Percentiles rank a stretch among this genome's conserved stretches.
Conservation (phyloP, 1,139 yeast species). For the Blastobotrys aristatus region DNA sequence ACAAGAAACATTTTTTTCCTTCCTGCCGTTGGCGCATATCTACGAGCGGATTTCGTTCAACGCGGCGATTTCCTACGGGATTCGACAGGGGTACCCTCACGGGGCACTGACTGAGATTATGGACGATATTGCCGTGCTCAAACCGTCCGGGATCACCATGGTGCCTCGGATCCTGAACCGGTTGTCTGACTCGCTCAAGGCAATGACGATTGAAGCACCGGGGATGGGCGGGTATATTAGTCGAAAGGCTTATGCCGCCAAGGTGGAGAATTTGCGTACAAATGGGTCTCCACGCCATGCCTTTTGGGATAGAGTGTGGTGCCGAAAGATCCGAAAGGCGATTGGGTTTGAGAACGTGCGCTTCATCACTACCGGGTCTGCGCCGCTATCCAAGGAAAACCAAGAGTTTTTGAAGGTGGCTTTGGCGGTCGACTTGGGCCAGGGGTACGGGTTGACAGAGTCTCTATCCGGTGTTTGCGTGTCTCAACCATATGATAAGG, state of each 20-base stretch:
- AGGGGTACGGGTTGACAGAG: conserved; percentile 72
- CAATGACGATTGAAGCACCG: conserved; percentile 35
- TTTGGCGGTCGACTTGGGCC: conserved; percentile 30
- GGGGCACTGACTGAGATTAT: conserved; percentile 42
- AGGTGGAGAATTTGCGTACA: conserved; percentile 33
- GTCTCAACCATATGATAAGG: conserved; percentile 22
- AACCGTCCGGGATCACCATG: conserved; percentile 50
- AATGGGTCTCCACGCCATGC: conserved; percentile 37
- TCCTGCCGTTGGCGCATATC: conserved; percentile 69
- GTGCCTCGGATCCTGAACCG: conserved; percentile 67
- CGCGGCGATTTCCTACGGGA: conserved; percentile 28
- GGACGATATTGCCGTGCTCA: conserved; percentile 51
- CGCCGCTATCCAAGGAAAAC: conserved; percentile 34
- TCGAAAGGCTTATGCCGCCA: conserved; percentile 39
- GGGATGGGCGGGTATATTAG: conserved; percentile 36
- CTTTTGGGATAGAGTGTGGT: conserved; percentile 47
- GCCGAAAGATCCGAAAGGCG: conserved; percentile 48
- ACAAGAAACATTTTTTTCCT: conserved; percentile 34
- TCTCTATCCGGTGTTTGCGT: conserved; percentile 45
- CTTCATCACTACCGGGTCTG: conserved; percentile 54
- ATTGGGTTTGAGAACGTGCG: conserved; percentile 53
- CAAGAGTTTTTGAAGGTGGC: conserved; percentile 59
- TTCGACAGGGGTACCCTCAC: conserved; percentile 44
- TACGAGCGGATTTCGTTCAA: conserved; percentile 43
- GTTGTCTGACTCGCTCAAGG: conserved; percentile 50